These are phyloP conservation scores for Microsporum ferrugineum DNA, from an alignment of 2,329 filamentous ascomycete species.

Conservation along the genomic window DNA sequence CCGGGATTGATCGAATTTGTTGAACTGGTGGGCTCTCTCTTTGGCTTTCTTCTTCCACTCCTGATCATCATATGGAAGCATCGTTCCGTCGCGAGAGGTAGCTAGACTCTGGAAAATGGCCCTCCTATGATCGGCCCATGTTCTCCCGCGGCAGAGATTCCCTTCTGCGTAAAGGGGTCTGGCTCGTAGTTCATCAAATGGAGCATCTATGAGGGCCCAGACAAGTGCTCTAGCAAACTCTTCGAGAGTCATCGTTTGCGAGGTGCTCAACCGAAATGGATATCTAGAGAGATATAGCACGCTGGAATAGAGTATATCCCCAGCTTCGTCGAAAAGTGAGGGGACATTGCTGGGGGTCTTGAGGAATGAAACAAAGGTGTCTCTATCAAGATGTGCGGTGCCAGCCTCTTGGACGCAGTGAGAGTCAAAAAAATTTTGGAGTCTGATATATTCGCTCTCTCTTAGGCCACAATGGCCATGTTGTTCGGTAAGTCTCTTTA, in stretches of 20 bases:
- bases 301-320: background rate
- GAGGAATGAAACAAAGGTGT: background rate
- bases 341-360: background rate
- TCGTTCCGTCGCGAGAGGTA: background rate
- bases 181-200: background rate
- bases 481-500: background rate
- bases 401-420: background rate
- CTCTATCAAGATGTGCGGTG: background rate
- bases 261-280: background rate
- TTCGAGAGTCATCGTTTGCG: background rate
- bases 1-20: background rate
- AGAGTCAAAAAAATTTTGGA: background rate
- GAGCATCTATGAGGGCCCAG: background rate
- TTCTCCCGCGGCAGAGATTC: background rate
- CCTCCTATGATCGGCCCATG: background rate
- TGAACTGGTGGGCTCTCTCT: background rate
- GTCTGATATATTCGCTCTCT: background rate
- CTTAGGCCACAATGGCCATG: background rate
- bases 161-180: background rate
- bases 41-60: background rate
- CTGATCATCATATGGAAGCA: background rate
- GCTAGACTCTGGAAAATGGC: background rate
- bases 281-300: background rate
- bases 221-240: background rate
- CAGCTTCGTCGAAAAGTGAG: background rate